Base-by-base conservation (phyloP, 2,329 filamentous ascomycete genomes). In the Colletotrichum spaethianum region DNA sequence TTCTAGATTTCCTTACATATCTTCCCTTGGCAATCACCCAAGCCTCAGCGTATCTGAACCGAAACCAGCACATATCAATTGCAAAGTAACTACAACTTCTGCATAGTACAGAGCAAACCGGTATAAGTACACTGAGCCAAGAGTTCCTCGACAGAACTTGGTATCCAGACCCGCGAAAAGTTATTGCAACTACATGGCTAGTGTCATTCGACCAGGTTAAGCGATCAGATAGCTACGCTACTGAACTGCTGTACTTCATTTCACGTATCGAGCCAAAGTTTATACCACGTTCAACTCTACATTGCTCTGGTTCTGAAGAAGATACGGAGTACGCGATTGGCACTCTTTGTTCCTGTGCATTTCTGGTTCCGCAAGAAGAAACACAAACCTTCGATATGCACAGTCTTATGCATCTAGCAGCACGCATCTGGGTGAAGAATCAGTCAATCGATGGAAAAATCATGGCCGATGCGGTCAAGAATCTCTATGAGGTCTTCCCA, bases 11-110 rank as follows among this genome's bases (percentile, higher is more conserved):
- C 59, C 79, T 86, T 14, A 77, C 76, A 0, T 81, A 76, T 67
- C 79, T 86, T 28, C 85, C 84, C 0, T 76, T 84, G 9, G 82
- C 81, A 16, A 84, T 84, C 26, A 77, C 75, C n/a, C 78, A 84
- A 76, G 79, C 82, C 20, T 77, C 80, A 3, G 81, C 82, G 9
- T 85, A 83, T 69, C 75, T 86, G 16, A 82, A 81, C 62, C 53
- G 65, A 23, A 80, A 70, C 38, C 72, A 70, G 6, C 28, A 48
- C 8, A 70, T 76, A 6, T 42, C 76, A 4, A 60, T 80, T 3
- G 9, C 28, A 2, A 69, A 77, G 28, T 84, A 84, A 67, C 63
- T 83, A 28, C 63, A 33, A 1, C 76, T 82, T 0, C 70, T 83
- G 7, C 67, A 61, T 5, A 74, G 68, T 14, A 78, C 75, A 0